A percentile compares a stretch with the other conserved stretches of the same genome.
Conservation (phyloP, 768 basidiomycete genomes). For the Hortiboletus flavorubellus region DNA sequence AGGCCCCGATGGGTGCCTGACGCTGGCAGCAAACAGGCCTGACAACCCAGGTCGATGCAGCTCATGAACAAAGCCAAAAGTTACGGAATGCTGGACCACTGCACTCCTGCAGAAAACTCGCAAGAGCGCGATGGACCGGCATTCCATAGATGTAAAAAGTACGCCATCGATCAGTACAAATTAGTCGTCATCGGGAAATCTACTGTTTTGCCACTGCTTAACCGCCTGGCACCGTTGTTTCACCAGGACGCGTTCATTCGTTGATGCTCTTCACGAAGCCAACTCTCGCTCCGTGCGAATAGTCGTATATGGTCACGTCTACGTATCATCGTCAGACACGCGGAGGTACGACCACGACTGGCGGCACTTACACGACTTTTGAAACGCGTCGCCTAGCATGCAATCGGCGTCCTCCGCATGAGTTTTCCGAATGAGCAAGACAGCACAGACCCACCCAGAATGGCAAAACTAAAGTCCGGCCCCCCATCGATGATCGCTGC, state of each 20-base stretch:
- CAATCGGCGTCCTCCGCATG: neutral
- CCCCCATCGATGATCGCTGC: conserved; percentile 49
- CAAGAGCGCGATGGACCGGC: no score
- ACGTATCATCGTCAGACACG: neutral
- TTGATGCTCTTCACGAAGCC: conserved; percentile 58
- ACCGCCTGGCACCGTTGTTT: no score
- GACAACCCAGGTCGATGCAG: neutral
- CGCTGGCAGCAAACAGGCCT: no score
- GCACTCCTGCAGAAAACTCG: no score
- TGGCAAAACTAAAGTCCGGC: conserved; percentile 1
- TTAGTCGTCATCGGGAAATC: neutral
- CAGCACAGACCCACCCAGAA: conserved; percentile 17
- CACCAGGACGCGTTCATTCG: neutral
- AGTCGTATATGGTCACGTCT: conserved; percentile 66
- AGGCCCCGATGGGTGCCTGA: no score
- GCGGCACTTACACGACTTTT: conserved; percentile 57
- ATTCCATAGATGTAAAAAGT: neutral
- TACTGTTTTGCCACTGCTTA: no score
- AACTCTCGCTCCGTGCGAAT: conserved; percentile 48
- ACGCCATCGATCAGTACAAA: neutral
- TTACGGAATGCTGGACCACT: no score
- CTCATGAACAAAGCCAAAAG: neutral
- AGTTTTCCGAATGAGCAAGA: neutral
- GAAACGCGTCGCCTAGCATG: conserved; percentile 50
- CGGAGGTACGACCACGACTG: neutral